These are phyloP conservation scores for Adansonia gregorii DNA, from an alignment of 441 rosid genomes.

Conservation along the genomic window DNA sequence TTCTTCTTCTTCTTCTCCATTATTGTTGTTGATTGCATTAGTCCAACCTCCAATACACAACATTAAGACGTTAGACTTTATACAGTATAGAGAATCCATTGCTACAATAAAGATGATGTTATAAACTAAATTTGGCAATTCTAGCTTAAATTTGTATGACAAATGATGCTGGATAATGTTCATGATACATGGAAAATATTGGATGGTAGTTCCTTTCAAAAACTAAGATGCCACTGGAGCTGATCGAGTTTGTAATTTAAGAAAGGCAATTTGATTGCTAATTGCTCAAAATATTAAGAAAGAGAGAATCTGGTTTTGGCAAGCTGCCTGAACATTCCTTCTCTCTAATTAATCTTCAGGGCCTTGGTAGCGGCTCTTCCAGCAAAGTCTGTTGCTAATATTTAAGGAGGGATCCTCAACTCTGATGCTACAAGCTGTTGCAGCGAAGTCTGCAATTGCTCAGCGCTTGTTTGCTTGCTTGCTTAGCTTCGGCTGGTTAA, in stretches of 20 bases:
- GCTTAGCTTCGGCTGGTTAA: background rate
- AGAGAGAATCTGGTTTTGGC: too few relatives aligned
- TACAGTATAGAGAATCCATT: background rate
- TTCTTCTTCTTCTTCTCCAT: too few relatives aligned
- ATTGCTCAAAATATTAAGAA: background rate
- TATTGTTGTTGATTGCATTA: too few relatives aligned
- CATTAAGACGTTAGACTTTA: background rate
- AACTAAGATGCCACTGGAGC: background rate
- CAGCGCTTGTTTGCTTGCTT: background rate
- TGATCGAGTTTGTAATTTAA: background rate
- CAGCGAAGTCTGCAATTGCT: background rate
- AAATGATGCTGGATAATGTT: background rate
- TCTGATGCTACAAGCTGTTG: background rate
- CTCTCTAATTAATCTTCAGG: background rate
- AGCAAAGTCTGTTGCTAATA: background rate
- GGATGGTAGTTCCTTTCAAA: background rate
- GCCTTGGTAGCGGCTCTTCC: background rate
- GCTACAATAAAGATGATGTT: background rate
- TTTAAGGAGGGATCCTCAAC: background rate
- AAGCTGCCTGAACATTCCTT: too few relatives aligned
- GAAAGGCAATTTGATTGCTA: background rate
- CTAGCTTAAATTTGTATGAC: background rate
- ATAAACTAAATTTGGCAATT: too few relatives aligned
- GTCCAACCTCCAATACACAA: too few relatives aligned
- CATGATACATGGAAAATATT: background rate